Evolutionary conservation across 805 yeast genomes (phyloP), one percentile per base, ranked within the genome.

Genomic region (Teunomyces atbi): DNA sequence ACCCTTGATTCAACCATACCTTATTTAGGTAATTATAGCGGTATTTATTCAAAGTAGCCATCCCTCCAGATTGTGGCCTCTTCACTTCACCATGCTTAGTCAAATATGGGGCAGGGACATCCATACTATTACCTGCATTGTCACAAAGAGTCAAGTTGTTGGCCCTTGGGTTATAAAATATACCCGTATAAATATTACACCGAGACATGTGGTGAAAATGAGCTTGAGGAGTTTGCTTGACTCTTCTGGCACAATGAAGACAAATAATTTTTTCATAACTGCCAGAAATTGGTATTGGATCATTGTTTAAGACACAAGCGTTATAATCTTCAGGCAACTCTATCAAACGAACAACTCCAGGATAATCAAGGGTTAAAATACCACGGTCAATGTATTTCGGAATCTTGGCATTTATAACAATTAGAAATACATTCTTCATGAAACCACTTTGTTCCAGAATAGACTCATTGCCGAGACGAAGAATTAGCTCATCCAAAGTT

Each of bases 51-150:
- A 86, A 68, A 0, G 68, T 69, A 0, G 88, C 88, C 39, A 83
- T 86, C 13, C 80, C 77, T 11, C 76, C 74, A 49, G 73, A 68
- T 2, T 82, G 72, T 15, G 77, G 76, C 7, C 71, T 69, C 27
- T 86, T 86, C 3, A 84, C 77, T 60, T 87, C 94, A 18, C 95
- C 95, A 62, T 86, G 90, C 4, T 73, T 70, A 45, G 88, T 85
- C 58, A 87, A 65, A 58, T 85, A 87, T 11, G 92, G 94, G 0
- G 88, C 86, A 45, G 78, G 78, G 51, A 78, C 71, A 6, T 69
- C 59, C 2, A 66, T 47, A 30, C 59, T 54, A 10, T 47, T 51
- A 2, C 63, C 65, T 21, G 64, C 54, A 32, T 56, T 57, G 4
- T 63, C 58, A 20, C 59, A 51, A 2, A 65, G 49, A 37, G 64